phyloP scores from a whole-genome alignment of 371 early-diverging fungal genomes.

The Haplosporangium sp. region DNA sequence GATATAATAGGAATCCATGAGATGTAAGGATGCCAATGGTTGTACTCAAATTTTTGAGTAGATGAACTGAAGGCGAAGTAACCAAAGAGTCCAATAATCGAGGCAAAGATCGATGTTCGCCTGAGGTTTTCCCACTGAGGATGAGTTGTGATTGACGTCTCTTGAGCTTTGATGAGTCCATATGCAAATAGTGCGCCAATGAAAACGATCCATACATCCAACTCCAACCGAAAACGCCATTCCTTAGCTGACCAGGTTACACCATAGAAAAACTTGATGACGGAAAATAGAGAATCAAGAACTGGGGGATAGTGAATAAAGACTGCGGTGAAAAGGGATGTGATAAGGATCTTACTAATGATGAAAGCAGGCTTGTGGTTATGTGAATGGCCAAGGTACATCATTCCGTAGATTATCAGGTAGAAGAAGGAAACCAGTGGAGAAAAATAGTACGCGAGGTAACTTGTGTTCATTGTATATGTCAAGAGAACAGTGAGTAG shows the following conservation, averaged over 20 bases:
- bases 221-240: constrained; percentile 74
- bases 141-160: constrained; percentile 57
- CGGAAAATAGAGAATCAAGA: constrained; percentile 57
- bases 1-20: constrained; percentile 72
- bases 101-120: constrained; percentile 34
- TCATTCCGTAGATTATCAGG: constrained; percentile 71
- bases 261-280: constrained; percentile 57
- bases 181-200: constrained; percentile 68
- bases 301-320: constrained; percentile 61
- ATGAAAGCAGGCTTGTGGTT: constrained; percentile 62
- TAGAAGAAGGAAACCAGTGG: constrained; percentile 82
- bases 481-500: constrained; percentile 72
- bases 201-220: constrained; percentile 74
- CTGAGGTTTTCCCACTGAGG: constrained; percentile 58
- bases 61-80: constrained; percentile 65
- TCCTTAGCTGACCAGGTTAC: constrained; percentile 70
- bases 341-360: constrained; percentile 62
- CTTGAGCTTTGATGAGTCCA: constrained; percentile 59
- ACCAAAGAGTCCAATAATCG: constrained; percentile 57
- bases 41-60: constrained; percentile 65
- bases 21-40: constrained; percentile 70
- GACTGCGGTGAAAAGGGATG: constrained; percentile 53
- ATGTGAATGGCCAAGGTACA: constrained; percentile 63
- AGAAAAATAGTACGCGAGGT: constrained; percentile 81
- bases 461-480: constrained; percentile 75